Base-by-base conservation (phyloP, 2,329 filamentous ascomycete genomes). In the Penicillium sp. region DNA sequence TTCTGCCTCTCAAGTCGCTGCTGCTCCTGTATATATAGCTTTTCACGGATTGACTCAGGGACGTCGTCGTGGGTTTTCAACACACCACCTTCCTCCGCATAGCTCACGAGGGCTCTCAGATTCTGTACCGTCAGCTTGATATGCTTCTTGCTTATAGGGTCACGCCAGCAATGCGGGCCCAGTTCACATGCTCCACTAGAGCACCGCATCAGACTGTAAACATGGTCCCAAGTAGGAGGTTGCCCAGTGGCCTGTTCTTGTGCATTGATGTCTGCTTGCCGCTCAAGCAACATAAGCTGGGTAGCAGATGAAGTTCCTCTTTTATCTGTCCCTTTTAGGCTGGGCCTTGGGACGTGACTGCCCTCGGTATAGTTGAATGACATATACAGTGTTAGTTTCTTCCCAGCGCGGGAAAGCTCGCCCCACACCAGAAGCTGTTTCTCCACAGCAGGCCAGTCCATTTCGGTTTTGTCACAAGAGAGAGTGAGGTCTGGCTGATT, bases 151-250 rank as follows among this genome's bases (percentile, higher is more conserved):
- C 52, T 60, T 49, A 58, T 16, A 18, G 65, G 65, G 51, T 73
- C 65, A 38, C 60, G 54, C 69, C 63, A 74, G 59, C 64, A 73
- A 51, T 71, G 59, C 36, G 62, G 62, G 23, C 64, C 62, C 42
- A 59, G 54, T 41, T 64, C 42, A 51, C 61, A 73, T 39, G 56
- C 62, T 47, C 56, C 52, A 12, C 65, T 59, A 46, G 62, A 62
- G 46, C 64, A 74, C 24, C 60, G 65, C 52, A 74, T 67, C 13
- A 63, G 36, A 34, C 39, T 54, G 52, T 73, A 73, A 7, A 72
- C 63, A 36, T 66, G 52, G n/a, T 52, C 46, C 65, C 59, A 72
- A 54, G 63, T 47, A 21, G 64, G 63, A 44, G 64, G 58, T 46
- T 61, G 51, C 39, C 65, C 61, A 31, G 56, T 59, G 16, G 28